These are phyloP conservation scores for Forsythia suspensa DNA, from an alignment of 257 asterid genomes.

Conservation along the genomic window DNA sequence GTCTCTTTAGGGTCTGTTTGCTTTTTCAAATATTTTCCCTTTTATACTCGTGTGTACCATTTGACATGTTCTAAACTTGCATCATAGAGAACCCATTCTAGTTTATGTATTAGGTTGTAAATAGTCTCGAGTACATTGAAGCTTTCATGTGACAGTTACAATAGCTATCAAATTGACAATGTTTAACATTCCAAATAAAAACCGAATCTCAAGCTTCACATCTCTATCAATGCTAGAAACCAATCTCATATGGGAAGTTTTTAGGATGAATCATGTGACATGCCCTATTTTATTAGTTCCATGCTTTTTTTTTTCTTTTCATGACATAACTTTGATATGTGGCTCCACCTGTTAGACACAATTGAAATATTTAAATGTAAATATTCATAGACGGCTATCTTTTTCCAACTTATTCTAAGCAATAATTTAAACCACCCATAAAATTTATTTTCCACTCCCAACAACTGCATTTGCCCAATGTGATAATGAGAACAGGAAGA, in stretches of 20 bases:
- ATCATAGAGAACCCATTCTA: not conserved
- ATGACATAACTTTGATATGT: not conserved
- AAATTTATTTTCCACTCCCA: too few species aligned
- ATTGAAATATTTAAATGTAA: too few species aligned
- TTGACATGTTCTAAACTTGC: not conserved
- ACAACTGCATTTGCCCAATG: too few species aligned
- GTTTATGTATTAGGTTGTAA: not conserved
- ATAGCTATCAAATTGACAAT: not conserved
- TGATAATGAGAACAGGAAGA: too few species aligned
- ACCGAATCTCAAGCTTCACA: not conserved
- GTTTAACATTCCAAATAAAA: not conserved
- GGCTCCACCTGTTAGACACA: not conserved
- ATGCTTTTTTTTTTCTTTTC: not conserved
- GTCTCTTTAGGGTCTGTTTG: too few species aligned
- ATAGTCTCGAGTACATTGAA: not conserved
- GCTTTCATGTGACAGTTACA: not conserved
- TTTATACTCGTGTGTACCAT: too few species aligned
- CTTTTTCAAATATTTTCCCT: too few species aligned
- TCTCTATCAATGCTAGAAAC: not conserved
- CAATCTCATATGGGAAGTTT: not conserved
- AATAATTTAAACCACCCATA: too few species aligned
- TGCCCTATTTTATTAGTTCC: not conserved
- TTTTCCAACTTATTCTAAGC: too few species aligned
- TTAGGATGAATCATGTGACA: not conserved
- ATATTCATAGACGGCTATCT: too few species aligned